Evolutionary conservation across 495 filamentous ascomycete species (phyloP), one percentile per base, ranked within the genome.

Genomic region (Penicillium canescens): DNA sequence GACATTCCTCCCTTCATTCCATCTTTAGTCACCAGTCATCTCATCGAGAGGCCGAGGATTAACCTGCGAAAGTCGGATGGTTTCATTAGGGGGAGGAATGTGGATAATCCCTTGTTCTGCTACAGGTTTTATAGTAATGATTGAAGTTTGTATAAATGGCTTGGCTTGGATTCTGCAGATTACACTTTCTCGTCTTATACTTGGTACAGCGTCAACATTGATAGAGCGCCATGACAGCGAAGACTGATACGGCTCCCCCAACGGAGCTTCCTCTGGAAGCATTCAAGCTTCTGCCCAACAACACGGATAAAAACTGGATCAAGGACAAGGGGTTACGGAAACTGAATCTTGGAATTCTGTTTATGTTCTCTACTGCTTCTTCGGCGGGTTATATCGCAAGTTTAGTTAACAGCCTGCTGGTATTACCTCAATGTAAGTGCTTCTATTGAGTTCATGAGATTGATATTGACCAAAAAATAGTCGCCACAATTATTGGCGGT

Each of bases 1-100:
- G 44, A 34, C 61, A 65, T 67, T 65, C 64, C 55, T 57, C 64
- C 64, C 64, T 67, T 52, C 64, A 67, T 67, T 67, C 64, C 40
- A 18, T 16, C 36, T 52, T 18, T 24, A 42, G 58, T 59, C 45
- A 52, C 35, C 48, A 43, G 35, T 44, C 14, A 16, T 12, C 14
- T 13, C 36, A 31, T 9, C 7, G 21, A 13, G 26, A 28, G 10
- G 6, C 39, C 20, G 49, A 37, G 10, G 7, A 36, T 51, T n/a
- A 14, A 4, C 39, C 18, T 28, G 28, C 40, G 38, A 51, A 24
- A 31, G 40, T 20, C 42, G 49, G 33, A 43, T 33, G 10, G 6
- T 23, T 36, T 42, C 5, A 13, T 43, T 18, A 46, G 40, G 42
- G 28, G 12, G 12, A 57, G 34, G 61, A 65, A 67, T 67, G 61